These are phyloP conservation scores for Candida glaebosa DNA, from an alignment of 805 yeast species.

Conservation along the genomic window DNA sequence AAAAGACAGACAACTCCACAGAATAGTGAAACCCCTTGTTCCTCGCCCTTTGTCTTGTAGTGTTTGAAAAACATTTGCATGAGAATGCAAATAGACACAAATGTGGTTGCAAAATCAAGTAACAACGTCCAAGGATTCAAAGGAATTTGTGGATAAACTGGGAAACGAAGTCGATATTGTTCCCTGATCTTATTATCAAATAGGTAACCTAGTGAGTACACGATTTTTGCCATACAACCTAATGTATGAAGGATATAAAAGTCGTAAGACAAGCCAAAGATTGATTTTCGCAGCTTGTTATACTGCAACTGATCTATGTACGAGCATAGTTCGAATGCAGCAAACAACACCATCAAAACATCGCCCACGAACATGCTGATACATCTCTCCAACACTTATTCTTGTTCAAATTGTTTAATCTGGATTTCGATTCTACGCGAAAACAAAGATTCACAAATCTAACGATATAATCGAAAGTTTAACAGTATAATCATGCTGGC, in stretches of 20 bases:
- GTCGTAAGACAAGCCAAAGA: slow-evolving; percentile 19
- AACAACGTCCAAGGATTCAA: slow-evolving; percentile 17
- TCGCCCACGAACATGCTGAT: no score
- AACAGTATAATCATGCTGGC: no score
- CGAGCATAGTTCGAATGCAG: slow-evolving; percentile 5
- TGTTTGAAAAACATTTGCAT: slow-evolving; percentile 23
- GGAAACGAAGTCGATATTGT: slow-evolving; percentile 24
- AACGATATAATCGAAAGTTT: no score
- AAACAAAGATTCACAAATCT: no score
- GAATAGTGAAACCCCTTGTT: slow-evolving; percentile 33
- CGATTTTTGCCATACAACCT: slow-evolving; percentile 5
- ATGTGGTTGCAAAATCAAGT: slow-evolving; percentile 10
- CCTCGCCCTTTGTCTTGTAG: slow-evolving; percentile 26
- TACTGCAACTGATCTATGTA: slow-evolving; percentile 10
- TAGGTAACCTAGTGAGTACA: slow-evolving; percentile 9
- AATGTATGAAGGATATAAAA: slow-evolving; percentile 9
- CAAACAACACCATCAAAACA: slow-evolving; percentile 5
- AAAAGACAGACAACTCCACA: slow-evolving; percentile 4
- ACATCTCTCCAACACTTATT: no score
- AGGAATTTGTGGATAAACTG: slow-evolving; percentile 23
- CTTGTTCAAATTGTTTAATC: no score
- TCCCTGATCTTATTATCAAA: slow-evolving; percentile 5
- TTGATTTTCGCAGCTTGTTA: slow-evolving; percentile 15
- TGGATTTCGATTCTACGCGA: no score
- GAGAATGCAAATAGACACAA: slow-evolving; percentile 14